Conservation (phyloP, 306 rosid genomes). For the Cicer cuneatum region DNA sequence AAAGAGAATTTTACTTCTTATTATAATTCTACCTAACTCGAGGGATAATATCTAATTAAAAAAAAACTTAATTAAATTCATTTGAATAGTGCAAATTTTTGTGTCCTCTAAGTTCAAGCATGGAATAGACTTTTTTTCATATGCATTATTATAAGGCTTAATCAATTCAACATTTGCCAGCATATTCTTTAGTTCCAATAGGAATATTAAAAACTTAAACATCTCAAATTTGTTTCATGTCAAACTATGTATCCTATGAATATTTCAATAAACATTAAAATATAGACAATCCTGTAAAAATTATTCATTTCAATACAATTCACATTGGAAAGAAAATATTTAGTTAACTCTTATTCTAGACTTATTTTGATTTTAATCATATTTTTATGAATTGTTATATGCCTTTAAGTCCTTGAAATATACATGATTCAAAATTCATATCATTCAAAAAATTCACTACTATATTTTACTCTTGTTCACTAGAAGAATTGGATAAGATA, state of each 20-base stretch:
- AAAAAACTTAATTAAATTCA: not conserved
- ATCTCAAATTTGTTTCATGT: conserved; percentile 1
- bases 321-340: not conserved
- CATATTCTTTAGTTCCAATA: conserved; percentile 10
- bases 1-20: too few relatives aligned
- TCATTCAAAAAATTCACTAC: too few relatives aligned
- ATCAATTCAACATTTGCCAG: conserved; percentile 43
- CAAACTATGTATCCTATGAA: conserved; percentile 24
- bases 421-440: too few relatives aligned
- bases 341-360: too few relatives aligned
- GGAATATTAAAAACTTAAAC: conserved; percentile 8
- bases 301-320: not conserved
- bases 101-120: not conserved
- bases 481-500: conserved; percentile 9
- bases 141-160: conserved; percentile 13
- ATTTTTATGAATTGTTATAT: too few relatives aligned
- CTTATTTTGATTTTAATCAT: too few relatives aligned
- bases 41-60: too few relatives aligned
- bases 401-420: too few relatives aligned
- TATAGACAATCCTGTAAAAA: not conserved
- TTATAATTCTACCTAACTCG: too few relatives aligned
- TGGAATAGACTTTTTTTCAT: conserved; percentile 33
- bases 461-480: not conserved
- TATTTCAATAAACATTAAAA: conserved; percentile 1
- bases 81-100: not conserved